Evolutionary conservation across 441 rosid genomes (phyloP), one percentile per base, ranked within the genome.

Genomic region (Gossypium davidsonii): DNA sequence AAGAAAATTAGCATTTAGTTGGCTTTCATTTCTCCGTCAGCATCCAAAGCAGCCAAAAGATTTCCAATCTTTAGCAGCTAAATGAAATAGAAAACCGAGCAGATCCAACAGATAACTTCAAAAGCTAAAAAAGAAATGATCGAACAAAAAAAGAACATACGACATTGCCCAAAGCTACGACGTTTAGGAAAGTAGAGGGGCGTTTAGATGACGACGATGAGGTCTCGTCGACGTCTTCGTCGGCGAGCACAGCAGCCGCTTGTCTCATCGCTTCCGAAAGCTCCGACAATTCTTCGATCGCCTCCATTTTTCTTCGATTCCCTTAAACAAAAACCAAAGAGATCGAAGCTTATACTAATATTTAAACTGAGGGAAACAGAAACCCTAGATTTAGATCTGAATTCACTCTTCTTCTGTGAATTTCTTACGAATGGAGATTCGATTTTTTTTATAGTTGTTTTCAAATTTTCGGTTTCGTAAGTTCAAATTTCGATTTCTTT

Each of bases 81-180:
- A 49, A 42, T 6, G 4, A 62, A 65, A 51, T 37, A 72, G 44
- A 75, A 71, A 61, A 17, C 75, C 59, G 10, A 72, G 59, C 74
- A 79, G 82, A 80, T 81, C 85, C 78, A 78, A 67, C 44, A 56
- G 39, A 49, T 68, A 10, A 73, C 4, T 3, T 28, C 12, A 77
- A 31, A 28, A 9, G 61, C 6, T 18, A 3, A 11, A 57, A 15
- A 52, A 18, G 1, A 53, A 53, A 17, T 51, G 18, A 51, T 12
- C 6, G 34, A 15, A 63, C 12, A 11, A 17, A 37, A 37, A 37
- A 55, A n/a, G 73, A 55, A 87, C 98, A 79, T 82, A 92, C 98
- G 73, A 94, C 89, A 87, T 86, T 92, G 83, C 98, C 98, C n/a
- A 94, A 81, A 44, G 89, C 97, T 34, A 92, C 88, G 28, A 88